Evolutionary conservation across 305 asterid genomes (phyloP), one percentile per base, ranked within the genome.

Genomic region (Fraxinus velutina): DNA sequence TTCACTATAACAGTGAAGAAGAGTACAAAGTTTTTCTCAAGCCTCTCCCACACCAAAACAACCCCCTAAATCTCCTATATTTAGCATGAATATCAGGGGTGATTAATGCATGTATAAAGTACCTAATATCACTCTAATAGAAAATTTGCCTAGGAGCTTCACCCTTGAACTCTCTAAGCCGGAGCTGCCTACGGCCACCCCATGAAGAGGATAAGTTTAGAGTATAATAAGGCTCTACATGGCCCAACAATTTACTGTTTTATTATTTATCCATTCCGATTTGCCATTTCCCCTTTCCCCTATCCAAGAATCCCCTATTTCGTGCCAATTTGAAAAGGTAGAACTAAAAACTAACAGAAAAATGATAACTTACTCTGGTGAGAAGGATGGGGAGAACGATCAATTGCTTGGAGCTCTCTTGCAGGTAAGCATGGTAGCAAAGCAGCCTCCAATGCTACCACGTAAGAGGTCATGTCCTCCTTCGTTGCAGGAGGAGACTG

Each of bases 401-500:
- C 99, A 2, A 94, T 96, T 60, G 98, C 98, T 74, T 96, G 99
- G 72, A 96, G 93, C 83, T 94, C 98, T 85, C 98, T 83, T 6
- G 99, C 99, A 62, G 99, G 99, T 88, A 96, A 88, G 88, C 99
- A 96, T n/a, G 98, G 98, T 75, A 92, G 88, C 84, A 96, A 87
- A 83, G 98, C 97, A 83, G 97, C 93, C 85, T 96, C 99, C 87
- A 94, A 84, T 4, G 97, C 97, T 92, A 87, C 87, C 73, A 94
- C 99, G 73, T 89, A 92, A 70, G 91, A 85, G 85, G 90, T 92
- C 98, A 94, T 90, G 81, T 93, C 98, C 68, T 88, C 97, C 88
- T 83, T 90, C 0, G 89, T 36, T 66, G 87, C 80, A 73, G 90
- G 68, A 64, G 95, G 80, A 33, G 95, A 80, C 70, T 88, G 88